Evolutionary conservation across 148 eudicot species (phyloP).

Genomic region (Vaccinium corymbosum): DNA sequence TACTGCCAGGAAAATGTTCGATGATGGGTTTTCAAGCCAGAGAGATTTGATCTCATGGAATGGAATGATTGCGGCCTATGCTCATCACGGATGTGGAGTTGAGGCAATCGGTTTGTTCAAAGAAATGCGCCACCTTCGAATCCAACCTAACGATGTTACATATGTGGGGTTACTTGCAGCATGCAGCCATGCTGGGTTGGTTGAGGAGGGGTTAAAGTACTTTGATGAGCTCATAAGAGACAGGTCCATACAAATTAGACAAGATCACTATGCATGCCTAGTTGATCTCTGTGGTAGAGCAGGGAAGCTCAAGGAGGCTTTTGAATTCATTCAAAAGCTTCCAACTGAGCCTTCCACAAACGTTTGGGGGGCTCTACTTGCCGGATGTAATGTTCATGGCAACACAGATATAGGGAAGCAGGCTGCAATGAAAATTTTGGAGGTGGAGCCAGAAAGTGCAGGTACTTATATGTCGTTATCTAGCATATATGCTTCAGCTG

Average conservation of each 20-base stretch:
- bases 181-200: slow-evolving; percentile 40
- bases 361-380: slow-evolving; percentile 25
- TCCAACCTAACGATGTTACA: slow-evolving; percentile 34
- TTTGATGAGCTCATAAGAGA: slow-evolving; percentile 26
- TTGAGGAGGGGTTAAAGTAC: slow-evolving; percentile 32
- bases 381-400: slow-evolving; percentile 20
- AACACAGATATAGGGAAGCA: slow-evolving; percentile 11
- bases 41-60: slow-evolving; percentile 39
- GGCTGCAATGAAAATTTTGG: slow-evolving; percentile 9
- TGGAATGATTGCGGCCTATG: slow-evolving; percentile 34
- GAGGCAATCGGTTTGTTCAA: slow-evolving; percentile 31
- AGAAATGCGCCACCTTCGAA: slow-evolving; percentile 24
- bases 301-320: slow-evolving; percentile 37
- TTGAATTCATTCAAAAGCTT: slow-evolving; percentile 22
- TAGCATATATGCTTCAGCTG: slow-evolving; percentile 25
- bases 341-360: slow-evolving; percentile 15
- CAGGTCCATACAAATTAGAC: slow-evolving; percentile 22
- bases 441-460: slow-evolving; percentile 21
- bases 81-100: slow-evolving; percentile 33
- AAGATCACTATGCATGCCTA: slow-evolving; percentile 34
- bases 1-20: slow-evolving; percentile 27
- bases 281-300: slow-evolving; percentile 41
- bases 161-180: slow-evolving; percentile 38
- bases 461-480: slow-evolving; percentile 22
- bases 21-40: slow-evolving; percentile 18